Base-by-base conservation (phyloP, 345 rosid genomes). In the Tarenaya hassleriana region DNA sequence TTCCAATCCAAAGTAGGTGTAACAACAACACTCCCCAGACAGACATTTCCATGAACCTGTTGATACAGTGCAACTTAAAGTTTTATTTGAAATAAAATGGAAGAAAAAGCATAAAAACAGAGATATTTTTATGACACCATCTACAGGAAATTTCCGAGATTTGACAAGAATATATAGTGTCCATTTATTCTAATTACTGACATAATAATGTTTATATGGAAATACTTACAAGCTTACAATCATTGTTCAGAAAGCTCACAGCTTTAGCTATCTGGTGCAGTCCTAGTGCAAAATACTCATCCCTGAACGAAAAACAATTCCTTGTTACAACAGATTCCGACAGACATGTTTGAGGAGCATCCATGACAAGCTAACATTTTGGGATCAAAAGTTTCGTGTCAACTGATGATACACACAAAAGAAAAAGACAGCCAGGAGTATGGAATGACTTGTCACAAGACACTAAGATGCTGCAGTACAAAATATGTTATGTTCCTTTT, bases 1-100 rank as follows among this genome's bases (percentile, higher is more conserved):
- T 92, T 92, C 98, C 98, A 92, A 63, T 92, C 98, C 79, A 92
- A 65, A 66, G 94, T 88, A 68, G 75, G 95, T 17, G 97, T 88
- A 47, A 88, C 98, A 63, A 92, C 98, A 55, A 83, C 88, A 71
- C 94, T 92, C 55, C 84, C 76, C 76, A 92, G 61, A 62, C 97
- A 88, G 55, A 92, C 94, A 78, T 92, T 92, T 40, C 91, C 94
- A 62, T 92, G 98, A 56, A 92, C 97, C 98, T 92, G 74, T 29
- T 24, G 29, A 24, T 29, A 60, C 44, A 55, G 18, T 41, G 49
- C 1, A 46, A 19, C 44, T 46, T 55, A 6, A 5, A 38, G 40
- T 17, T 31, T 34, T 19, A 46, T 35, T 33, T 54, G 13, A 29
- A 4, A 24, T 17, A 7, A 19, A 7, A 15, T 52, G 12, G 17